These are phyloP conservation scores for Eucalyptus pauciflora DNA, from an alignment of 345 rosid genomes.

Conservation along the genomic window DNA sequence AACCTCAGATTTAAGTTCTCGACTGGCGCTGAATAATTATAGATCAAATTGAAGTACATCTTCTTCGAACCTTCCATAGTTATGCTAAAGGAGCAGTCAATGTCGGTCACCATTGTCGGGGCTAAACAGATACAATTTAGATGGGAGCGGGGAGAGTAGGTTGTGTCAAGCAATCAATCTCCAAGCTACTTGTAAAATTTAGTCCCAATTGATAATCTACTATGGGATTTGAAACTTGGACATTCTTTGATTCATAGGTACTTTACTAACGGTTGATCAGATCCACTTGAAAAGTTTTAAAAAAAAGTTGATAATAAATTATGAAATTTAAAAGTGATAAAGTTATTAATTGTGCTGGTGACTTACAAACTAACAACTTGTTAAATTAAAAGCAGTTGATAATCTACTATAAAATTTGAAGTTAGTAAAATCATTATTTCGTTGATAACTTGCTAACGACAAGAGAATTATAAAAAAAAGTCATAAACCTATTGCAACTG, in stretches of 20 bases:
- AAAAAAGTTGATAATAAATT: neutral
- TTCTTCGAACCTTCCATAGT: too few relatives aligned
- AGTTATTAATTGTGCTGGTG: accelerated
- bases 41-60: too few relatives aligned
- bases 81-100: accelerated
- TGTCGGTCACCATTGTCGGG: too few relatives aligned
- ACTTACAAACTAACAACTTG: too few relatives aligned
- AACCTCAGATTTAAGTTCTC: neutral
- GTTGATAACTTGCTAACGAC: too few relatives aligned
- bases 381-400: neutral
- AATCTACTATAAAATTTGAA: neutral
- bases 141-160: too few relatives aligned
- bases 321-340: neutral
- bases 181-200: neutral
- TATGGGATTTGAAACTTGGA: neutral
- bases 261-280: too few relatives aligned
- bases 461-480: too few relatives aligned
- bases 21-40: neutral
- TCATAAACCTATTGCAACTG: accelerated
- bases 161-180: too few relatives aligned
- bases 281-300: neutral
- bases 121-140: too few relatives aligned
- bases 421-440: neutral
- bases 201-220: neutral
- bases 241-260: too few relatives aligned